Conservation (phyloP, 352 stramenopile genomes). For the Pythium biforme region DNA sequence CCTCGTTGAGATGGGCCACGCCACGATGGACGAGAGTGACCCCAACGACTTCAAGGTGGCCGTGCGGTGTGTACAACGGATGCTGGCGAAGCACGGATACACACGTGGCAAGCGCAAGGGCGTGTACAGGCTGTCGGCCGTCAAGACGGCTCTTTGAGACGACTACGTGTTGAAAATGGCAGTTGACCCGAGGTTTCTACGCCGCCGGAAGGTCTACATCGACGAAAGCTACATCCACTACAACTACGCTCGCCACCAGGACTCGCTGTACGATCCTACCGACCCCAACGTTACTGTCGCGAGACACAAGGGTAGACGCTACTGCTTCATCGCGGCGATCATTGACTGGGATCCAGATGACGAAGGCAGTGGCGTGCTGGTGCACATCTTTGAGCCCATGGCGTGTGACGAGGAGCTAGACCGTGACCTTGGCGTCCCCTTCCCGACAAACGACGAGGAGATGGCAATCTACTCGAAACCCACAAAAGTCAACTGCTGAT, state of each 20-base stretch:
- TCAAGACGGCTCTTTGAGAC: not conserved
- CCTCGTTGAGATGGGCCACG: not conserved
- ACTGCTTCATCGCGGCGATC: not conserved
- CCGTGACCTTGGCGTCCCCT: not conserved
- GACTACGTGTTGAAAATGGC: slow-evolving; percentile 7
- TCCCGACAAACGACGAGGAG: not conserved
- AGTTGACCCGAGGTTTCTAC: not conserved
- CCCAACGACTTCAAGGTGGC: not conserved
- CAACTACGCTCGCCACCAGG: slow-evolving; percentile 17
- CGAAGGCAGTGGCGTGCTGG: not conserved
- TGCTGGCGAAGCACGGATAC: slow-evolving; percentile 2
- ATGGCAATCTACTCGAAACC: not conserved
- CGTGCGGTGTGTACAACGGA: not conserved
- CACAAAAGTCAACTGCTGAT: not conserved
- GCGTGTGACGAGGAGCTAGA: no score
- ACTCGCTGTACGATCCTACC: slow-evolving; percentile 25
- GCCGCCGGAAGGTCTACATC: slow-evolving; percentile 26
- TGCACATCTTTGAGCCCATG: no score
- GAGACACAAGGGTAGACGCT: not conserved
- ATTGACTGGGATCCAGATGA: not conserved
- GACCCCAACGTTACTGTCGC: slow-evolving; percentile 1
- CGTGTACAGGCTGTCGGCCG: not conserved
- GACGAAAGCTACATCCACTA: slow-evolving; percentile 34
- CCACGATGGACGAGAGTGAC: not conserved
- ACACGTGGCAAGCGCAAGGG: slow-evolving; percentile 5